Evolutionary conservation across 192 early-diverging fungal species (phyloP).

Genomic region (Coemansia sp.): DNA sequence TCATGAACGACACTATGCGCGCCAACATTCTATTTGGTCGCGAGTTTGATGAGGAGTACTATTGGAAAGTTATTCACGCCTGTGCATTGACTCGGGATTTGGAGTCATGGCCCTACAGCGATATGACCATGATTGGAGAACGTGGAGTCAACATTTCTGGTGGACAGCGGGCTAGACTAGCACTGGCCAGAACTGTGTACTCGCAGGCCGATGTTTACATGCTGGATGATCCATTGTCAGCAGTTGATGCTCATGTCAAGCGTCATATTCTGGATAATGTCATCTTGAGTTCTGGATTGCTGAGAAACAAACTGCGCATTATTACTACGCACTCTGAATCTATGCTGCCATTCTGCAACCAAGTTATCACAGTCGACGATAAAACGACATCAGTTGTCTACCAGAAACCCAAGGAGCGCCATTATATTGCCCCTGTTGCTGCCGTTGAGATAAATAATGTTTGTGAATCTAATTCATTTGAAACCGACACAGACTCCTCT

Average conservation of each 20-base stretch:
- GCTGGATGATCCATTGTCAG: background rate
- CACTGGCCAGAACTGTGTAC: slow-evolving; percentile 23
- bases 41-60: slow-evolving; percentile 14
- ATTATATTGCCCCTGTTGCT: background rate
- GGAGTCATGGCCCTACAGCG: slow-evolving; percentile 5
- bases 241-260: slow-evolving; percentile 9
- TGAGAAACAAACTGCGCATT: slow-evolving; percentile 10
- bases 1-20: slow-evolving; percentile 18
- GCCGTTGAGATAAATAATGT: background rate
- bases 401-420: background rate
- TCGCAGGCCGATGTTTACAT: slow-evolving; percentile 23
- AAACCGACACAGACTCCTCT: background rate
- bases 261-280: slow-evolving; percentile 20
- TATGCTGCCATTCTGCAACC: slow-evolving; percentile 15
- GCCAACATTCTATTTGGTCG: slow-evolving; percentile 28
- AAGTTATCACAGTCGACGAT: background rate
- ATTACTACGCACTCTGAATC: background rate
- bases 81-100: slow-evolving; percentile 11
- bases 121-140: slow-evolving; percentile 13
- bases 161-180: slow-evolving; percentile 21
- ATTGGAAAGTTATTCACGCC: slow-evolving; percentile 2
- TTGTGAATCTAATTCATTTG: background rate
- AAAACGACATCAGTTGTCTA: background rate
- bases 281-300: slow-evolving; percentile 18
- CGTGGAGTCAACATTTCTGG: slow-evolving; percentile 29